phyloP scores from a whole-genome alignment of 495 filamentous ascomycete species.

The Pyronema omphalodes region DNA sequence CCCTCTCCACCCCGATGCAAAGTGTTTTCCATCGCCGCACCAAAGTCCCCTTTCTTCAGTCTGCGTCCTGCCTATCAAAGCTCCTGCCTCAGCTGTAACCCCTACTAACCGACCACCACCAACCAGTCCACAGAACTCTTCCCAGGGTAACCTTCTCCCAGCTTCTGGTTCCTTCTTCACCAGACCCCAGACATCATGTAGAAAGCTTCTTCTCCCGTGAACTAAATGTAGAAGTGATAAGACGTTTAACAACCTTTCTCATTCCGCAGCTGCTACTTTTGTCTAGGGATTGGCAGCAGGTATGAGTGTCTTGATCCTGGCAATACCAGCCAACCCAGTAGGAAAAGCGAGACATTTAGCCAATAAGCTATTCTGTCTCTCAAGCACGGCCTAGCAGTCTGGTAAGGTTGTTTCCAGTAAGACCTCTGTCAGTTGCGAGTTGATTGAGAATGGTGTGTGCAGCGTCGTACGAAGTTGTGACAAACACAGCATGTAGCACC shows the following conservation, averaged over 20 bases:
- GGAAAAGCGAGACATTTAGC: slow-evolving; percentile 52
- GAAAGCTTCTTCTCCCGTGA: slow-evolving; percentile 36
- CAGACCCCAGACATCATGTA: slow-evolving; percentile 35
- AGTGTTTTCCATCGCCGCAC: slow-evolving; percentile 47
- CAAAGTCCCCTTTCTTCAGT: slow-evolving; percentile 30
- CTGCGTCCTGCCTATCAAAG: slow-evolving; percentile 28
- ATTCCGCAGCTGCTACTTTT: slow-evolving; percentile 24
- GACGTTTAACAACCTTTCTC: slow-evolving; percentile 26
- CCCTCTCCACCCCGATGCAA: slow-evolving; percentile 54
- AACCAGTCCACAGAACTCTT: slow-evolving; percentile 41
- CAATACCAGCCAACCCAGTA: slow-evolving; percentile 49
- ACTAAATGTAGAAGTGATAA: slow-evolving; percentile 34
- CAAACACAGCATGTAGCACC: neutral
- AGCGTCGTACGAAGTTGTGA: slow-evolving; percentile 4
- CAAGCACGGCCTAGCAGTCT: slow-evolving; percentile 13
- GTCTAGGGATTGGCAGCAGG: slow-evolving; percentile 27
- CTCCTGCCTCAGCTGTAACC: slow-evolving; percentile 55
- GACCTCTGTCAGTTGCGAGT: slow-evolving; percentile 15
- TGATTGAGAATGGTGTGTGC: slow-evolving; percentile 10
- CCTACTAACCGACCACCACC: slow-evolving; percentile 56
- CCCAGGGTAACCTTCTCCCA: slow-evolving; percentile 40
- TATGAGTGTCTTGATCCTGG: slow-evolving; percentile 40
- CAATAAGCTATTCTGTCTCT: slow-evolving; percentile 30
- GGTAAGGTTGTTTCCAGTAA: slow-evolving; percentile 10
- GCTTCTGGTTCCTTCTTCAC: neutral